Conservation (phyloP, 1,139 yeast species). For the Debaryomycetaceae sp. region DNA sequence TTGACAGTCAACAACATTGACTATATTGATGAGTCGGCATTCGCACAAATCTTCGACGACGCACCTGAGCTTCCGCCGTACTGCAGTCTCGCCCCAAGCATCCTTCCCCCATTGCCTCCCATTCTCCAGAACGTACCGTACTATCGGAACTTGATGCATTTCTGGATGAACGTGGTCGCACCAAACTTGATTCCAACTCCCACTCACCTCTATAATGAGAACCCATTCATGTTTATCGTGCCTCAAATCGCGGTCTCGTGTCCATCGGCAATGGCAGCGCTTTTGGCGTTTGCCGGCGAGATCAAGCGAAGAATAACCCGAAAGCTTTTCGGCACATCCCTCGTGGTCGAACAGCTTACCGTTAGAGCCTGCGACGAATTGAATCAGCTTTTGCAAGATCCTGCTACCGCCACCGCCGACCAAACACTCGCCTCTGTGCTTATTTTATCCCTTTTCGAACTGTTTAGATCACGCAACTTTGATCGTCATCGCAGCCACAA, state of each 20-base stretch:
- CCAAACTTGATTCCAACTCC: conserved; percentile 63
- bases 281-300: conserved; percentile 59
- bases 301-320: conserved; percentile 35
- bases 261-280: conserved; percentile 46
- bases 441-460: conserved; percentile 52
- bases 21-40: too few species aligned
- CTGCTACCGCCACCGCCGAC: conserved; percentile 47
- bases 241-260: conserved; percentile 62
- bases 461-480: conserved; percentile 36
- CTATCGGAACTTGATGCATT: conserved; percentile 50
- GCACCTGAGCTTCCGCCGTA: too few species aligned
- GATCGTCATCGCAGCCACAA: conserved; percentile 56
- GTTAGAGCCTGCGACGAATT: conserved; percentile 50
- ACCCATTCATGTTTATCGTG: conserved; percentile 55
- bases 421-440: conserved; percentile 58
- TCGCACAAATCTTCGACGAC: too few species aligned
- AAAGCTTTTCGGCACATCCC: conserved; percentile 9
- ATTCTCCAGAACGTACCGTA: conserved; percentile 46
- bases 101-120: conserved; percentile 51
- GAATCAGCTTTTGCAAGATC: conserved; percentile 39
- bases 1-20: too few species aligned
- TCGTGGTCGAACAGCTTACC: conserved; percentile 38
- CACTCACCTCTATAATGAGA: conserved; percentile 40
- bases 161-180: conserved; percentile 54
- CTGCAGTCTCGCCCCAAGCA: too few species aligned